These are phyloP conservation scores for Solanum hybrid DNA, from an alignment of 305 asterid species.

Conservation along the genomic window DNA sequence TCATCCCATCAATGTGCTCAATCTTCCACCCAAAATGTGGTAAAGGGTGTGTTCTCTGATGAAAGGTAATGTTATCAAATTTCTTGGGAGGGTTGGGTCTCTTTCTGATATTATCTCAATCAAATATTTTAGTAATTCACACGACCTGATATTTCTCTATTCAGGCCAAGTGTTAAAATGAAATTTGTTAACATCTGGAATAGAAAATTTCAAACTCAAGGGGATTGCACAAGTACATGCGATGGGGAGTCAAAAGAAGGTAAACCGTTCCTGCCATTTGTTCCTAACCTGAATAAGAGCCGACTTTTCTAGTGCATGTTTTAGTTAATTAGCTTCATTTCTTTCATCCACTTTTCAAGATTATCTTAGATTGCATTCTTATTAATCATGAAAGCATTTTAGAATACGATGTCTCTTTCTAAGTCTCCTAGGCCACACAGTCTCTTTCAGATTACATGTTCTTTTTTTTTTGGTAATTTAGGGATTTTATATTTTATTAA, in stretches of 20 bases:
- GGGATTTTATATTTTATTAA: neutral
- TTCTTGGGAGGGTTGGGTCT: neutral
- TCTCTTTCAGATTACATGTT: too few relatives aligned
- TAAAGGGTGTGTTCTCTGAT: neutral
- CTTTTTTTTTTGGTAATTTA: too few relatives aligned
- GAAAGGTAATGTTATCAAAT: too few relatives aligned
- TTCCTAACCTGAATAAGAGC: too few relatives aligned
- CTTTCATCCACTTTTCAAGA: too few relatives aligned
- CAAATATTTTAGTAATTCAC: neutral
- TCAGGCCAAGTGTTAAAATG: neutral
- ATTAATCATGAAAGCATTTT: too few relatives aligned
- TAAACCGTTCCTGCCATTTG: too few relatives aligned
- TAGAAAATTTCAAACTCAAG: neutral
- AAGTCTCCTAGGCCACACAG: too few relatives aligned
- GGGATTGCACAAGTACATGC: neutral
- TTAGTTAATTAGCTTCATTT: too few relatives aligned
- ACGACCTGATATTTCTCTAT: neutral
- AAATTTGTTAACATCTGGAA: neutral
- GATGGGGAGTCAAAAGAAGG: neutral
- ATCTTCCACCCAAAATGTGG: conserved; percentile 14
- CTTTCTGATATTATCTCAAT: neutral
- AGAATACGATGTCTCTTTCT: too few relatives aligned
- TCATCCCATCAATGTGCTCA: conserved; percentile 16
- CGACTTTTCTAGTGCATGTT: too few relatives aligned
- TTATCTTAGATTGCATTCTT: too few relatives aligned